These are phyloP conservation scores for Entamoeba moshkovskii DNA, from an alignment of 208 protist species.

Conservation along the genomic window DNA sequence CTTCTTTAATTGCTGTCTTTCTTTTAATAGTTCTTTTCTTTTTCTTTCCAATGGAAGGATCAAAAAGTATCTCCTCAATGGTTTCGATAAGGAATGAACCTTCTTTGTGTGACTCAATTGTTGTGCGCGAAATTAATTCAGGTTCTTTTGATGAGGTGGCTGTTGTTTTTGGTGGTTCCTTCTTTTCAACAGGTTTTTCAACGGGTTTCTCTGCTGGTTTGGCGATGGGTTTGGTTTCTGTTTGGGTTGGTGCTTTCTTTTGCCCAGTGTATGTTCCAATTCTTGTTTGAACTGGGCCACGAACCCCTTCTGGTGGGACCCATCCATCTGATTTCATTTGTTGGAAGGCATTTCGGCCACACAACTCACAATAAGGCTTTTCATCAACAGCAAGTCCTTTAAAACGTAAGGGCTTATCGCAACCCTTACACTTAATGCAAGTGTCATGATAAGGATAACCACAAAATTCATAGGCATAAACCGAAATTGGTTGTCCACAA, in stretches of 20 bases:
- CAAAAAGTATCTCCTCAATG: background rate
- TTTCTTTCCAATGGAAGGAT: background rate
- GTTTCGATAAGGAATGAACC: background rate
- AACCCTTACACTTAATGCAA: background rate
- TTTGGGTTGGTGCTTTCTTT: background rate
- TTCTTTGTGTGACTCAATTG: background rate
- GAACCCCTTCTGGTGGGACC: background rate
- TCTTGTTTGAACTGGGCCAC: background rate
- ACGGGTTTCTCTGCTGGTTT: too few relatives aligned
- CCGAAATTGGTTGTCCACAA: background rate
- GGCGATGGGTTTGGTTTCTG: too few relatives aligned
- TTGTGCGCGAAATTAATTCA: background rate
- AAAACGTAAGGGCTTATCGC: background rate
- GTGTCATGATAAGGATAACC: background rate
- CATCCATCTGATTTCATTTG: background rate
- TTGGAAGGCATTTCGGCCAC: background rate
- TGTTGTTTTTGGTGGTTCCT: background rate
- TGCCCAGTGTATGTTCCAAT: background rate
- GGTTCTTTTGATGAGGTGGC: background rate
- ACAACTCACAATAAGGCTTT: background rate
- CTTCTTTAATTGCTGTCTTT: background rate
- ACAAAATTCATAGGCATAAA: background rate
- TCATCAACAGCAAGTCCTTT: background rate
- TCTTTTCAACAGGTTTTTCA: background rate
- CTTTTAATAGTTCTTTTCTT: background rate